Conservation (phyloP, 2,329 filamentous ascomycete species). For the Colletotrichum liriopes region DNA sequence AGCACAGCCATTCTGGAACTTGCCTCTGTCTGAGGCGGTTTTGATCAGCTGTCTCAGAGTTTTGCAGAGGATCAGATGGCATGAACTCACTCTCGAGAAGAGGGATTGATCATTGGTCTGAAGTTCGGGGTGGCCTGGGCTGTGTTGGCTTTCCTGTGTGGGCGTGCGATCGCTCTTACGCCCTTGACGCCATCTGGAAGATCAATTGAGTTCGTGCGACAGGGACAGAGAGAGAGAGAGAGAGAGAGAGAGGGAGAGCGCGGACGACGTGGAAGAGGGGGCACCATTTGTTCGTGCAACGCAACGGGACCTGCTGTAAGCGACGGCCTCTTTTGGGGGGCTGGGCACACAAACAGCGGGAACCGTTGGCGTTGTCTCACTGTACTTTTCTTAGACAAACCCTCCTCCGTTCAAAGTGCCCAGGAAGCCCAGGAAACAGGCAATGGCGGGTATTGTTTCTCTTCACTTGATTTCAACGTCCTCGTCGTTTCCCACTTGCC, state of each 20-base stretch:
- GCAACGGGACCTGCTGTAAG: conserved; percentile 4
- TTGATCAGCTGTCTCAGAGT: conserved; percentile 48
- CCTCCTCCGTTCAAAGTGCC: not conserved
- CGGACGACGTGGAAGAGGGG: not conserved
- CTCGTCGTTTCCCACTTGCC: conserved; percentile 12
- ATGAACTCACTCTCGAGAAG: conserved; percentile 24
- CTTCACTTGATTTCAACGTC: not conserved
- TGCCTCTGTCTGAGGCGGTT: conserved; percentile 40
- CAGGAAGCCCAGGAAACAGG: conserved; percentile 7
- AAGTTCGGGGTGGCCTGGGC: conserved; percentile 25
- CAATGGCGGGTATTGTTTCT: conserved; percentile 33
- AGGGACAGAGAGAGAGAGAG: not conserved
- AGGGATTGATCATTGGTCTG: conserved; percentile 9
- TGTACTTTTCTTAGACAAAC: conserved; percentile 12
- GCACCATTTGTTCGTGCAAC: not conserved
- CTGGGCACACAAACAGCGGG: not conserved
- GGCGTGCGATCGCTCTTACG: conserved; percentile 23
- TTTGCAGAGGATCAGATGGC: conserved; percentile 42
- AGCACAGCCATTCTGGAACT: conserved; percentile 46
- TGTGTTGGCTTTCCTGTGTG: conserved; percentile 23
- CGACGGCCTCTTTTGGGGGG: conserved; percentile 5
- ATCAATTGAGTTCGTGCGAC: conserved; percentile 37
- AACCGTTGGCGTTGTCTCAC: not conserved
- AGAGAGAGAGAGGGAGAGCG: not conserved
- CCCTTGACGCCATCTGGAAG: conserved; percentile 40